Percentiles rank a stretch among this genome's conserved stretches.
Conservation (phyloP, 192 early-diverging fungal genomes). For the Backusella macrospora region DNA sequence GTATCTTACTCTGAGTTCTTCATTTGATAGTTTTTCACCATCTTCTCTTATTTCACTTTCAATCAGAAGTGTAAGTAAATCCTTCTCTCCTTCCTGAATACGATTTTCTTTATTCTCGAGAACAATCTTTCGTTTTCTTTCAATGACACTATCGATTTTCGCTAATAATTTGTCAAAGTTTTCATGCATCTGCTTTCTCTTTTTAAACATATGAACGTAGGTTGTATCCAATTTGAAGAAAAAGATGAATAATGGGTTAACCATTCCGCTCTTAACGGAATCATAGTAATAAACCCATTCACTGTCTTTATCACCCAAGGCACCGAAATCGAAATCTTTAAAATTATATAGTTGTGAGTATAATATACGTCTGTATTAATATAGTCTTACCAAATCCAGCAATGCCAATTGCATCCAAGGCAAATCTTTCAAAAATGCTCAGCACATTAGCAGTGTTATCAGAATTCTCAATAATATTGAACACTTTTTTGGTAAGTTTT, state of each 20-base stretch:
- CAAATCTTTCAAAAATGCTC: conserved; percentile 32
- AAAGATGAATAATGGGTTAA: conserved; percentile 51
- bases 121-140: background rate
- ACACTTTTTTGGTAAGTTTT: background rate
- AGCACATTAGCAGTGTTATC: background rate
- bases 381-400: conserved; percentile 43
- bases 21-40: conserved; percentile 1
- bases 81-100: conserved; percentile 27
- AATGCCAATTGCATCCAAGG: conserved; percentile 63
- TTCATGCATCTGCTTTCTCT: conserved; percentile 19
- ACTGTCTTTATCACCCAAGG: conserved; percentile 46
- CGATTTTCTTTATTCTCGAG: background rate
- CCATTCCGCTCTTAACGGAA: conserved; percentile 46
- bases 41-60: conserved; percentile 22
- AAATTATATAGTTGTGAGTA: background rate
- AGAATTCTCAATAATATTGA: conserved; percentile 6
- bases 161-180: conserved; percentile 18
- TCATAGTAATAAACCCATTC: conserved; percentile 49
- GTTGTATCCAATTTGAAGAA: conserved; percentile 54
- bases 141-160: conserved; percentile 19
- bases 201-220: background rate
- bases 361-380: background rate
- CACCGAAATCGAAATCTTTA: conserved; percentile 53
- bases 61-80: conserved; percentile 38
- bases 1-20: conserved; percentile 36